Base-by-base conservation (phyloP, 1,284 basidiomycete genomes). In the Jaminaea rosea region DNA sequence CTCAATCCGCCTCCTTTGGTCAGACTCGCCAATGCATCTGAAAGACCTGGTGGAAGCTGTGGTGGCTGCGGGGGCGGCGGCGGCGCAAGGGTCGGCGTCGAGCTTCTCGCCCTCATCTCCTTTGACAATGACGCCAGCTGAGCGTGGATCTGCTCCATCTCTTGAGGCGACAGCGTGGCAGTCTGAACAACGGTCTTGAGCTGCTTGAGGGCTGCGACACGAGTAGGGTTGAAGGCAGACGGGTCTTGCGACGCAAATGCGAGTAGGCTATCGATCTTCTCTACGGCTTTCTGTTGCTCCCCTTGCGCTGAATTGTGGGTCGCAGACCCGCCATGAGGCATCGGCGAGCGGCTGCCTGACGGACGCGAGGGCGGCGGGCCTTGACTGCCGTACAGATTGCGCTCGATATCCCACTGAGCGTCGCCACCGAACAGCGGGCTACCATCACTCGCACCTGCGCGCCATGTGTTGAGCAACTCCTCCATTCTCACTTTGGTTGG, bases 111-210 rank as follows among this genome's bases (percentile, higher is more conserved):
- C 28, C 44, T 32, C 23, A 52, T 47, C 45, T 27, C 29, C 21
- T 6, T 54, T 48, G n/a, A 67, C 17, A 90, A 76, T 27, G 80
- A 79, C 31, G 86, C 83, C 5, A 93, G 75, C 68, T 90, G 87
- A 28, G 77, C 75, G 0, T 89, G 79, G 50, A 93, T 91, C 67
- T 88, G 86, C 36, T 79, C 79, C 26, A 92, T 78, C 68, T 92
- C 86, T 24, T 82, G 81, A 62, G 85, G 83, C 1, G 87, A 87
- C 15, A 91, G 83, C 13, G 85, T 84, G 1, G 82, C 72, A 17
- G 65, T 80, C 66, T 86, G 83, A 1, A 90, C 85, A 28, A 90
- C 78, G 49, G 79, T 80, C 47, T 85, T 84, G 53, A 92, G 77
- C 86, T 91, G 59, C 37, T 28, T 49, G 13, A 73, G 58, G 24